These are phyloP conservation scores for Citrus maxima DNA, from an alignment of 345 rosid species.

Conservation along the genomic window DNA sequence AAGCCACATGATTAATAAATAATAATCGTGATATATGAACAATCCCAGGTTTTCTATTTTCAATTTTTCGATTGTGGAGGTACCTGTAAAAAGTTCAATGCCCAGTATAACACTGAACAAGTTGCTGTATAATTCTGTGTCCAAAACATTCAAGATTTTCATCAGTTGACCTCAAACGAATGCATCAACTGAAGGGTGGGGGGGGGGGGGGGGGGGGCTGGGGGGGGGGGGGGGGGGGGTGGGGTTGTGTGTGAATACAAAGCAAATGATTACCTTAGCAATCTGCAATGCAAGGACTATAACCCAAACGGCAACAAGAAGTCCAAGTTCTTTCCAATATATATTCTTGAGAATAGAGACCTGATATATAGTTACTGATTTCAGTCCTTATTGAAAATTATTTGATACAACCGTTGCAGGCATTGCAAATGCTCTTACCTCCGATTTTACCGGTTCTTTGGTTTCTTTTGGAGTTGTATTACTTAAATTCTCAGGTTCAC, in stretches of 20 bases:
- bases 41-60: neutral
- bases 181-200: neutral
- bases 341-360: conserved; percentile 40
- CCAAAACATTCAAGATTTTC: neutral
- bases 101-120: conserved; percentile 42
- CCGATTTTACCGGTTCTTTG: conserved; percentile 10
- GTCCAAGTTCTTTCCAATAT: conserved; percentile 43
- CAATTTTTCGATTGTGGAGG: neutral
- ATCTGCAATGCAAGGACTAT: conserved; percentile 42
- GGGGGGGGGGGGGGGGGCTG: no score
- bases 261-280: conserved; percentile 36
- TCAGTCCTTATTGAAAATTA: neutral
- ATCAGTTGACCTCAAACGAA: conserved; percentile 2
- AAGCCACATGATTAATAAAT: neutral
- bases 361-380: conserved; percentile 12
- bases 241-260: neutral
- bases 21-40: neutral
- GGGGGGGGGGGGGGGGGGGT: no score
- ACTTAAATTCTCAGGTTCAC: conserved; percentile 18
- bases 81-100: conserved; percentile 37
- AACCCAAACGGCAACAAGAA: conserved; percentile 42
- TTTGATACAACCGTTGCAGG: neutral
- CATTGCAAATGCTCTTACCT: conserved; percentile 12
- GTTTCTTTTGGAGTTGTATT: conserved; percentile 8
- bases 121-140: conserved; percentile 35